phyloP scores from a whole-genome alignment of 495 filamentous ascomycete species.

The Lasiosphaeriaceae sp. region DNA sequence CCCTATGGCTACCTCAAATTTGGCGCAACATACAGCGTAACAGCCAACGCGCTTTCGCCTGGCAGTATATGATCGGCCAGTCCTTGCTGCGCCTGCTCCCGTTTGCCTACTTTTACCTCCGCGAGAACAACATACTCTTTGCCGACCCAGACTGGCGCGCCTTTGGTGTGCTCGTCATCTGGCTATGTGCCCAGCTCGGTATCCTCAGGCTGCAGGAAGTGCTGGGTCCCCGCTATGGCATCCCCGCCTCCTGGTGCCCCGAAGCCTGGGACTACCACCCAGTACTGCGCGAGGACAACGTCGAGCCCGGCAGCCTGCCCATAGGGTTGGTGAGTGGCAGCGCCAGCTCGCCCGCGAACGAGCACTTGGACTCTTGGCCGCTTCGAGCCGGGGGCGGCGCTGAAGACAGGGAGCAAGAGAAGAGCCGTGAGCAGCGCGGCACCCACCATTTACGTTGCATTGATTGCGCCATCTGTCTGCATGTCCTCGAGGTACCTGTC shows the following conservation, averaged over 20 bases:
- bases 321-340: constrained; percentile 55
- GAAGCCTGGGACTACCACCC: constrained; percentile 94
- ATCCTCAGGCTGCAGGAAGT: constrained; percentile 73
- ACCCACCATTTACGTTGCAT: constrained; percentile 41
- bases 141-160: constrained; percentile 63
- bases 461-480: constrained; percentile 94
- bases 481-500: constrained; percentile 84
- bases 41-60: constrained; percentile 79
- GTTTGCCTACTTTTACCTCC: constrained; percentile 76
- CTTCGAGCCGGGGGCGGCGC: constrained; percentile 2
- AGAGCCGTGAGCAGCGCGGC: constrained; percentile 37
- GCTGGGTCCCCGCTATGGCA: constrained; percentile 73
- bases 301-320: constrained; percentile 72
- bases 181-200: constrained; percentile 92
- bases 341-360: constrained; percentile 27
- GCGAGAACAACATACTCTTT: constrained; percentile 71
- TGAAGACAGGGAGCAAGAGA: constrained; percentile 22
- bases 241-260: constrained; percentile 65
- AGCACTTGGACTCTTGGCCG: constrained; percentile 23
- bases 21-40: constrained; percentile 86
- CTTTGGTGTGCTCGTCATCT: constrained; percentile 61
- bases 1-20: constrained; percentile 90
- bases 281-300: constrained; percentile 75
- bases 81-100: constrained; percentile 72
- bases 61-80: constrained; percentile 85